These are phyloP conservation scores for Pascua sp. DNA, from an alignment of 1,284 basidiomycete genomes.

Conservation along the genomic window DNA sequence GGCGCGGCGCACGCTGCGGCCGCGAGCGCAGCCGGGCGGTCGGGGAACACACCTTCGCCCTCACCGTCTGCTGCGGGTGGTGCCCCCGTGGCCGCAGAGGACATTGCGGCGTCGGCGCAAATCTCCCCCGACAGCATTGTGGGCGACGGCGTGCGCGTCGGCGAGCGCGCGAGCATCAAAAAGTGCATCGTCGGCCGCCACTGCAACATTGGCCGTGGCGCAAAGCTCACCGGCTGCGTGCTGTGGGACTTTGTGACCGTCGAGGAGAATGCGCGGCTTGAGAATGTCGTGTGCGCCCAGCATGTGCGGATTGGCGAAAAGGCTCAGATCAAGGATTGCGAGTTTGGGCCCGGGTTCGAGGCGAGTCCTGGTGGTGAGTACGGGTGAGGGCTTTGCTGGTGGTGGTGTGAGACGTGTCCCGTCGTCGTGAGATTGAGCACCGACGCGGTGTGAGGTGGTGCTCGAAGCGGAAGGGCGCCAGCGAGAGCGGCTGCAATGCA, in stretches of 20 bases:
- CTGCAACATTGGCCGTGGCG: constrained; percentile 81
- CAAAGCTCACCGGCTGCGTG: constrained; percentile 79
- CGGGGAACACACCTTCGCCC: no score
- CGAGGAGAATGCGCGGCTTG: constrained; percentile 68
- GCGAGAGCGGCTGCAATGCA: no score
- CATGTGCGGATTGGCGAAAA: constrained; percentile 76
- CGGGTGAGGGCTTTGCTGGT: neutral
- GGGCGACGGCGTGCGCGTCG: constrained; percentile 73
- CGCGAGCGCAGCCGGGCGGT: constrained; percentile 2
- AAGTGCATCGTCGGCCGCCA: constrained; percentile 83
- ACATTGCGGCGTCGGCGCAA: constrained; percentile 61
- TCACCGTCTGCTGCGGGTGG: neutral
- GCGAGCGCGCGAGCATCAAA: constrained; percentile 81
- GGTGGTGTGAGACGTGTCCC: no score
- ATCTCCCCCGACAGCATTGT: constrained; percentile 83
- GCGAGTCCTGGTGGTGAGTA: constrained; percentile 64
- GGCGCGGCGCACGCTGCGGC: constrained; percentile 20
- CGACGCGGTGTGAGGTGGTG: no score
- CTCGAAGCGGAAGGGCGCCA: no score
- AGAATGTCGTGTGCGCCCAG: constrained; percentile 80
- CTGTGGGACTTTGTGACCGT: constrained; percentile 86
- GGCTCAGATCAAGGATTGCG: constrained; percentile 71
- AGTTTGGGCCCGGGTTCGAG: constrained; percentile 84
- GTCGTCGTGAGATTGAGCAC: no score
- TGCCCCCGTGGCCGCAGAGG: constrained; percentile 2